Evolutionary conservation across 306 rosid species (phyloP).

Genomic region (Dryas alaskensis): DNA sequence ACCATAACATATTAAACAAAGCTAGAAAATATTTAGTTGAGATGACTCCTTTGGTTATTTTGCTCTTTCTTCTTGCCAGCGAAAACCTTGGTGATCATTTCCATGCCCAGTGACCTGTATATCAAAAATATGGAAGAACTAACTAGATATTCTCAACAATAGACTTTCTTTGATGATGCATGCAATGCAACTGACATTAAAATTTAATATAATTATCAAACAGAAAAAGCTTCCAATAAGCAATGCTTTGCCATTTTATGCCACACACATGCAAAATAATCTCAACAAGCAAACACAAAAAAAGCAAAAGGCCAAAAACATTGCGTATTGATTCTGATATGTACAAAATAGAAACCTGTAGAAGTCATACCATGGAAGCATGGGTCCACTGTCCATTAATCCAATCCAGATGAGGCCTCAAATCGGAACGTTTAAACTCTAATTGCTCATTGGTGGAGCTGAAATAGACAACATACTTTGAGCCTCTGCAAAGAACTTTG

Average conservation of each 20-base stretch:
- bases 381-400: slow-evolving; percentile 41
- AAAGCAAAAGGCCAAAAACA: neutral
- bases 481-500: slow-evolving; percentile 14
- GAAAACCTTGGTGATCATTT: neutral
- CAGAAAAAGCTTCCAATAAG: neutral
- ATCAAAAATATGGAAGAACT: neutral
- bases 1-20: neutral
- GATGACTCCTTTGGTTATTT: slow-evolving; percentile 14
- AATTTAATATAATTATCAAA: too few relatives aligned
- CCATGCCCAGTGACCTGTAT: neutral
- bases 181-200: too few relatives aligned
- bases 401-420: slow-evolving; percentile 55
- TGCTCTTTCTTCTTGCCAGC: neutral
- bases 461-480: slow-evolving; percentile 40
- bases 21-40: neutral
- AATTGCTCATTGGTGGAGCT: slow-evolving; percentile 24
- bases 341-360: neutral
- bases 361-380: slow-evolving; percentile 37
- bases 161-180: too few relatives aligned
- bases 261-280: neutral
- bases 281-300: neutral
- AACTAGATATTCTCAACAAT: neutral
- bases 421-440: slow-evolving; percentile 22
- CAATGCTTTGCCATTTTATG: neutral
- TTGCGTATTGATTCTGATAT: neutral